Percentiles rank a stretch among this genome's conserved stretches.
Conservation (phyloP, 1,284 basidiomycete species). For the Pascua guehoae region DNA sequence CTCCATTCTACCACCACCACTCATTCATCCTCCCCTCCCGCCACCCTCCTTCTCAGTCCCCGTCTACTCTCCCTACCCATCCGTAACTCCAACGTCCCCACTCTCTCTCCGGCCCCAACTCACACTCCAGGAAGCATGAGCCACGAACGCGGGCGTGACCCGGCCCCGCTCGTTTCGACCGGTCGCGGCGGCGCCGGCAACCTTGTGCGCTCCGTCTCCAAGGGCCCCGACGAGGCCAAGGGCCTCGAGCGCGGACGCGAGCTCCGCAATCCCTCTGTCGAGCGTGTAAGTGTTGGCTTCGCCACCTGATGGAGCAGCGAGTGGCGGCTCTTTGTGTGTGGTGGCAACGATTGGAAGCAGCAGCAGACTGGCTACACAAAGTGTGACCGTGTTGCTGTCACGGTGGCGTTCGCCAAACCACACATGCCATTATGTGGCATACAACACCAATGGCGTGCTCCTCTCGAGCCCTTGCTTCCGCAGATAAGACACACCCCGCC, state of each 20-base stretch:
- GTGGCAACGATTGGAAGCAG: background rate
- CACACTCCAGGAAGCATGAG: constrained; percentile 16
- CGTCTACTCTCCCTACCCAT: background rate
- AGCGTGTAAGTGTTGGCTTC: constrained; percentile 26
- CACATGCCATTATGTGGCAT: no score
- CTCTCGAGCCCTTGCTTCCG: background rate
- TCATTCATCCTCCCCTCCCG: background rate
- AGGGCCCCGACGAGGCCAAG: constrained; percentile 34
- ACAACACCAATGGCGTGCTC: background rate
- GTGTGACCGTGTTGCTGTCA: no score
- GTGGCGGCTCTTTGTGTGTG: background rate
- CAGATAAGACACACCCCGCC: background rate
- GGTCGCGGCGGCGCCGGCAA: constrained; percentile 49
- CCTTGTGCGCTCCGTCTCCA: constrained; percentile 39
- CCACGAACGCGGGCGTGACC: constrained; percentile 17
- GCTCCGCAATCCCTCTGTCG: constrained; percentile 22
- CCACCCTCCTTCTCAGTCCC: background rate
- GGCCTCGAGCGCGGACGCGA: constrained; percentile 44
- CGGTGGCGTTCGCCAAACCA: no score
- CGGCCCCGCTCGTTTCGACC: constrained; percentile 35
- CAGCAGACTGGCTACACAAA: no score
- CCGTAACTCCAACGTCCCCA: background rate
- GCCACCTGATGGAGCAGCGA: background rate
- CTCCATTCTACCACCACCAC: background rate
- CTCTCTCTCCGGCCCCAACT: background rate